These are phyloP conservation scores for Talaromyces sp. DNA, from an alignment of 2,329 filamentous ascomycete genomes.

Conservation along the genomic window DNA sequence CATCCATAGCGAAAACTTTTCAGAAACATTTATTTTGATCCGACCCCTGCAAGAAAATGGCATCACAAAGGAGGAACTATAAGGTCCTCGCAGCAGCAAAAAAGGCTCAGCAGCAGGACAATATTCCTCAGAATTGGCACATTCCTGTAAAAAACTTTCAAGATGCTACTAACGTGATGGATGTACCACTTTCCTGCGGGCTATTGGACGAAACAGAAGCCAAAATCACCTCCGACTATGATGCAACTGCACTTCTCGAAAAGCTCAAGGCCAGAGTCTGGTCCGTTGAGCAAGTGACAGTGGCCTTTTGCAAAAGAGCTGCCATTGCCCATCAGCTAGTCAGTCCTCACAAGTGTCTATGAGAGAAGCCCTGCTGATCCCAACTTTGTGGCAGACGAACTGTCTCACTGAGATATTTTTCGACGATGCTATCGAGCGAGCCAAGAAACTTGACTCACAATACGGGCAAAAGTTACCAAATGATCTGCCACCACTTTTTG, in stretches of 20 bases:
- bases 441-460: constrained; percentile 21
- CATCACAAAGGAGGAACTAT: background rate
- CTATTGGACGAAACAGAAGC: constrained; percentile 6
- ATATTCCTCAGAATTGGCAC: background rate
- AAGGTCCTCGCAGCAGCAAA: constrained; percentile 3
- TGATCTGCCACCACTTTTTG: constrained; percentile 33
- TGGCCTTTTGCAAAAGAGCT: constrained; percentile 41
- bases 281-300: constrained; percentile 27
- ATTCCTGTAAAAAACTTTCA: background rate
- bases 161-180: constrained; percentile 8
- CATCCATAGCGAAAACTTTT: background rate
- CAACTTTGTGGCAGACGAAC: background rate
- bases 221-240: constrained; percentile 10
- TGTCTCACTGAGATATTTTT: constrained; percentile 42
- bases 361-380: background rate
- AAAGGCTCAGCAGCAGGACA: background rate
- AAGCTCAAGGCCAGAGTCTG: background rate
- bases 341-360: background rate
- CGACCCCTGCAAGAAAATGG: background rate
- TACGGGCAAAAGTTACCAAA: background rate
- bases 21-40: background rate
- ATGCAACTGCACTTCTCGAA: constrained; percentile 7
- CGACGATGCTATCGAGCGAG: constrained; percentile 33
- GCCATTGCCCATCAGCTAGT: constrained; percentile 28
- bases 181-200: constrained; percentile 13